phyloP scores from a whole-genome alignment of 2,329 filamentous ascomycete genomes.

The Sphaerulina populicola region DNA sequence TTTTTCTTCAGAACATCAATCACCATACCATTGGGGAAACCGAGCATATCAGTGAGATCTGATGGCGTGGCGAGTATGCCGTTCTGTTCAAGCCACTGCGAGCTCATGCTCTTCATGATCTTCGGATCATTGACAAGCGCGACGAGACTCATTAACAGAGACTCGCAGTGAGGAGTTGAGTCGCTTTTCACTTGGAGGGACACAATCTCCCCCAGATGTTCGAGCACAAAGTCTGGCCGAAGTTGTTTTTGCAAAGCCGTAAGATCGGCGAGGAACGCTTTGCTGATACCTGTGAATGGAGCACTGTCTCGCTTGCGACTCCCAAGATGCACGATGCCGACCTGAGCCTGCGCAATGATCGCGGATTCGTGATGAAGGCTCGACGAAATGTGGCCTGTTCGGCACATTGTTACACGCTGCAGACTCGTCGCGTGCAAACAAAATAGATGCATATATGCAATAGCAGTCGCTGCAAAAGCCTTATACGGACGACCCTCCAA shows the following conservation, averaged over 20 bases:
- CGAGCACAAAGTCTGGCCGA: background rate
- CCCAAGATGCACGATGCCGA: background rate
- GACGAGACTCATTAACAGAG: background rate
- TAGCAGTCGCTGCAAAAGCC: background rate
- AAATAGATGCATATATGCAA: background rate
- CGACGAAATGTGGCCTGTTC: background rate
- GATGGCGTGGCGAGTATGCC: background rate
- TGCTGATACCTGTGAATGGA: background rate
- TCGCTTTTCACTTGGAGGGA: background rate
- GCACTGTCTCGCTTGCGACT: background rate
- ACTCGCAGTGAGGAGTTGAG: background rate
- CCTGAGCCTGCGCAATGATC: background rate
- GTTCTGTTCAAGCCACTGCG: background rate
- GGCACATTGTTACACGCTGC: background rate
- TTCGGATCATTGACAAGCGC: constrained; percentile 1
- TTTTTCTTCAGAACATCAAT: background rate
- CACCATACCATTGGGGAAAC: background rate
- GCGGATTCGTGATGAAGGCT: background rate
- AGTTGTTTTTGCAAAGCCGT: background rate
- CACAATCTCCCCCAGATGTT: background rate
- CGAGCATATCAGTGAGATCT: background rate
- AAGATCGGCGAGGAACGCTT: background rate
- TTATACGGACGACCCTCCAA: background rate
- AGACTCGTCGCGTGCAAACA: background rate
- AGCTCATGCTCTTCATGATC: constrained; percentile 1